phyloP scores from a whole-genome alignment of 2,329 filamentous ascomycete genomes.

The Xenosphaeropsis pyriputrescens region DNA sequence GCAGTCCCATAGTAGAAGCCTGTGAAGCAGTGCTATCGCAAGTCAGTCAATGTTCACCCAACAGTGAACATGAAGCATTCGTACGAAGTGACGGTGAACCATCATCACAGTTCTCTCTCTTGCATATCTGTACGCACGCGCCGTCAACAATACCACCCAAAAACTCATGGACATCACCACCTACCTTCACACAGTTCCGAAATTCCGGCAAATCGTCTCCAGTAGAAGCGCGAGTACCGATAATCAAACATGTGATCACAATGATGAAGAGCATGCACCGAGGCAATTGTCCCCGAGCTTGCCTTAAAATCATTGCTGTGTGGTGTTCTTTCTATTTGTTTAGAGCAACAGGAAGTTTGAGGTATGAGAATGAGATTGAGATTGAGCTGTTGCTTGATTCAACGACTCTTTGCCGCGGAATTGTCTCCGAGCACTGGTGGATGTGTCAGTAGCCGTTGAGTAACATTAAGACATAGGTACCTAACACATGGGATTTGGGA shows the following conservation, averaged over 20 bases:
- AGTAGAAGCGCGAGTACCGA: slow-evolving; percentile 47
- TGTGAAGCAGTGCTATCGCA: slow-evolving; percentile 59
- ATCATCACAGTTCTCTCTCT: slow-evolving; percentile 61
- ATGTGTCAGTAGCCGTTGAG: too few relatives aligned
- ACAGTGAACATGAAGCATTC: slow-evolving; percentile 15
- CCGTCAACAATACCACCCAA: slow-evolving; percentile 3
- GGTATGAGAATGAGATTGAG: too few relatives aligned
- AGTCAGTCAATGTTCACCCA: slow-evolving; percentile 9
- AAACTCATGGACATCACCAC: neutral
- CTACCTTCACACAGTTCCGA: slow-evolving; percentile 67
- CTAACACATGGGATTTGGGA: too few relatives aligned
- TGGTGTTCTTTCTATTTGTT: too few relatives aligned
- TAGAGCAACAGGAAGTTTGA: too few relatives aligned
- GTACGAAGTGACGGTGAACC: slow-evolving; percentile 57
- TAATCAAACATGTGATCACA: slow-evolving; percentile 14
- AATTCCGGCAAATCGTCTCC: slow-evolving; percentile 86
- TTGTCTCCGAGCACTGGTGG: too few relatives aligned
- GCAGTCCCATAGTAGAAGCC: slow-evolving; percentile 85
- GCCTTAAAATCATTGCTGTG: slow-evolving; percentile 9
- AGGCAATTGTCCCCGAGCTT: neutral
- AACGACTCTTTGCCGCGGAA: too few relatives aligned
- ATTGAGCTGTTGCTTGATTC: too few relatives aligned
- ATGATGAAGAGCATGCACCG: slow-evolving; percentile 2
- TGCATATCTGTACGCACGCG: slow-evolving; percentile 48
- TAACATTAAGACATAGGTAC: too few relatives aligned